phyloP scores from a whole-genome alignment of 2,329 filamentous ascomycete species.

The Zopfia rhizophila region DNA sequence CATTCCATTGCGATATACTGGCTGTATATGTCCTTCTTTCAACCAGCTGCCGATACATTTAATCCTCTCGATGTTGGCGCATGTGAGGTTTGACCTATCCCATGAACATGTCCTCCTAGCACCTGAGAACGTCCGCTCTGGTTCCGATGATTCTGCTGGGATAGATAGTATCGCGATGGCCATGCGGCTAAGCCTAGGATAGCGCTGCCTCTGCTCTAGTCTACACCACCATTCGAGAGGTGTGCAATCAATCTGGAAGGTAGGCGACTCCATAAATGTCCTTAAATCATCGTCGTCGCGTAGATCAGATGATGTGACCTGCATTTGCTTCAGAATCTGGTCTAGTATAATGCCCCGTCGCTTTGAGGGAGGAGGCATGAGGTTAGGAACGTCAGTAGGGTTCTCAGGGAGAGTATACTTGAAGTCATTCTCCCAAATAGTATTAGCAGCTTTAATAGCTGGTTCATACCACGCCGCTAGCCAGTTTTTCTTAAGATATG shows the following conservation, averaged over 20 bases:
- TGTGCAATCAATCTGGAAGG: too few species aligned
- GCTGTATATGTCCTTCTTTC: constrained; percentile 4
- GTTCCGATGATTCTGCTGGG: constrained; percentile 13
- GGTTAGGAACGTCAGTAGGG: not conserved
- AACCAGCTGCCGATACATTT: constrained; percentile 10
- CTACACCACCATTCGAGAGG: too few species aligned
- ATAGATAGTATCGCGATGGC: constrained; percentile 14
- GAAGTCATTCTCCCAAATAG: constrained; percentile 3
- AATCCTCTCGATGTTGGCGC: constrained; percentile 10
- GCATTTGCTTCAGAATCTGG: too few species aligned
- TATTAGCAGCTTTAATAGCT: constrained; percentile 1
- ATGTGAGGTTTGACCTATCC: constrained; percentile 5
- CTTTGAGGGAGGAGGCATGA: not conserved
- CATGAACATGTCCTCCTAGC: constrained; percentile 11
- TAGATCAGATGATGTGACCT: constrained; percentile 2
- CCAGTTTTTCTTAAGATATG: constrained; percentile 10
- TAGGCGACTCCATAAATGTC: too few species aligned
- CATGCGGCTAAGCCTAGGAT: not conserved
- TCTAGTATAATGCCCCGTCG: constrained; percentile 1
- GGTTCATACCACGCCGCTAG: constrained; percentile 1
- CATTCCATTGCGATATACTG: constrained; percentile 4
- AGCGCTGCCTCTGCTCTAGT: not conserved
- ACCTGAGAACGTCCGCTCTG: constrained; percentile 13
- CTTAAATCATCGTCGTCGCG: not conserved
- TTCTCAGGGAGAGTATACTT: not conserved